Evolutionary conservation across 345 rosid species (phyloP), one percentile per base, ranked within the genome.

Genomic region (Carallia brachiata): DNA sequence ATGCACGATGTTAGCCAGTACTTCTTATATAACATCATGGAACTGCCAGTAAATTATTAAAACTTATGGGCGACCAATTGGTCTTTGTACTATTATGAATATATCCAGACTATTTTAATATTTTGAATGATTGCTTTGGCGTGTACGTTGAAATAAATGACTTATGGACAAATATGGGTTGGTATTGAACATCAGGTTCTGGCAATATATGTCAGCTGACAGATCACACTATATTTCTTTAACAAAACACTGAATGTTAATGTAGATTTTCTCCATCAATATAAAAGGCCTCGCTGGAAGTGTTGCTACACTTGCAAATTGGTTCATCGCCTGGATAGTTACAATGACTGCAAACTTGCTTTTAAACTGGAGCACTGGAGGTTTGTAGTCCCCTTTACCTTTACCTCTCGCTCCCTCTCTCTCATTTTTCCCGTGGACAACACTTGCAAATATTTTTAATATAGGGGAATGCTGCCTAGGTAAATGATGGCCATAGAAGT

Each of bases 261-360:
- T 81, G 78, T 90, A 95, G 99, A 95, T 95, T 83, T 88, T 95
- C 71, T 97, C 99, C 3, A 71, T 95, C 78, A 89, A 86, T 73
- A 90, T 95, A 54, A 92, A 95, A 75, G 89, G 97, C 37, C 94
- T 95, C 40, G 99, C 89, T 34, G 99, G 99, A 75, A 95, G 99
- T 70, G 68, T 83, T 75, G 97, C 98, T 63, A 92, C 97, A 39
- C 88, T 95, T 36, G 77, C 84, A 30, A 90, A 92, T 76, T 92
- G 99, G 99, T 77, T 95, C 63, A 0, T 68, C 31, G 64, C 83
- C 57, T 95, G 90, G 88, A 52, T 86, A 37, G 61, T 92, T 36
- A 95, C 98, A 57, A 79, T 95, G 96, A 92, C 97, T 63, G 96
- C 96, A 31, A 95, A 92, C 84, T 72, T 92, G 80, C 97, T 95